A percentile compares a stretch with the other conserved stretches of the same genome.
These are phyloP conservation scores for Alternaria panax DNA, from an alignment of 2,329 filamentous ascomycete species.

Conservation along the genomic window DNA sequence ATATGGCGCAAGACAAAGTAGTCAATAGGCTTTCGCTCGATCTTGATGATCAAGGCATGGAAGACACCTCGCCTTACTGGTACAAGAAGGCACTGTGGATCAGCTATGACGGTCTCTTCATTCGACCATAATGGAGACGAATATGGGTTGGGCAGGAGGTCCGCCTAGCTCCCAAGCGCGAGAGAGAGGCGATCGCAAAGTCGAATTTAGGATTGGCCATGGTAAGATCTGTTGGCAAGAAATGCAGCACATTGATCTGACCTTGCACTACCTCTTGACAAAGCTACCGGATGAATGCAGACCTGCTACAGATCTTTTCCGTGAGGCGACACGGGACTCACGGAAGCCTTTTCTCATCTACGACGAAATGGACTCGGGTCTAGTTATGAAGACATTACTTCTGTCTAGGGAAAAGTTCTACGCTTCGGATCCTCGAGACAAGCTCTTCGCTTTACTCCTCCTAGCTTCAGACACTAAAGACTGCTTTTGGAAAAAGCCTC, in stretches of 20 bases:
- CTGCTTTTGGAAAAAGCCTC: not conserved
- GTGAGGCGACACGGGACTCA: too few species aligned
- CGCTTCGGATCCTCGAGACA: not conserved
- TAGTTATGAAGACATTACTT: too few species aligned
- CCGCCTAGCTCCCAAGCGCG: accelerated
- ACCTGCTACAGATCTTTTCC: too few species aligned
- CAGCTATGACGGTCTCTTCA: not conserved
- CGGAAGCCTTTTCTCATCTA: too few species aligned
- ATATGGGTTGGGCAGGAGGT: not conserved
- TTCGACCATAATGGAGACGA: not conserved
- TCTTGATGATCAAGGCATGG: not conserved
- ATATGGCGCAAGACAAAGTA: not conserved
- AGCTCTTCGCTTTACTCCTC: not conserved
- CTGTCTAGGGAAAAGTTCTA: too few species aligned
- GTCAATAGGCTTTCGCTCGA: not conserved
- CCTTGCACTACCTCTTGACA: too few species aligned
- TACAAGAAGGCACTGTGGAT: not conserved
- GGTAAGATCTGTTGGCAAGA: not conserved
- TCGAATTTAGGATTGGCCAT: not conserved
- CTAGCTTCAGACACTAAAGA: not conserved
- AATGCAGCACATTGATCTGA: accelerated
- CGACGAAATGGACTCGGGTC: too few species aligned
- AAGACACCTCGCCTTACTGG: not conserved
- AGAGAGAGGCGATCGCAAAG: not conserved
- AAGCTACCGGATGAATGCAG: too few species aligned